Base-by-base conservation (phyloP, 331 rosid species). In the Cydonia oblonga region DNA sequence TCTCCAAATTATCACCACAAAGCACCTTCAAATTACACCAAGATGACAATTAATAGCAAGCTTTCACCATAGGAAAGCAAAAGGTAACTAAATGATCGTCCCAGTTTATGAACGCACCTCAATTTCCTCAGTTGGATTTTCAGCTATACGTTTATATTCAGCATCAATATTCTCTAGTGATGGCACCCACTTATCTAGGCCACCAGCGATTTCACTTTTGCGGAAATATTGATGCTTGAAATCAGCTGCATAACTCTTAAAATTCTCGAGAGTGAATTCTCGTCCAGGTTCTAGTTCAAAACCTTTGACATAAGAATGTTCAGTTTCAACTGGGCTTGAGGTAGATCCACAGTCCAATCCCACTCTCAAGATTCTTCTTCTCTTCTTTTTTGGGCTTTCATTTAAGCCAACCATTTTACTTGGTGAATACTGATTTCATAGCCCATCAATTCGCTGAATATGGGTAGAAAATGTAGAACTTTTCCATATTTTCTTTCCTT, bases 101-200 rank as follows among this genome's bases (percentile, higher is more conserved):
- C 64, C 69, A 58, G 35, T 9, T 57, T 71, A 32, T 24, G 3
- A 16, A 25, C 25, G 29, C 49, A 72, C 99, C 97, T 95, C 91
- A 61, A 89, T 89, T 87, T 86, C 89, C 68, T 91, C 96, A 19
- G 96, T 89, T 73, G 97, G 90, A 74, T 80, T 86, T 79, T 87
- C 93, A 80, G 73, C 70, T 72, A 91, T 89, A 29, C 89, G 89
- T 70, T 83, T 77, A 80, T 88, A 86, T 79, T 89, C 96, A 84
- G 89, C 96, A 81, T 91, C 96, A 68, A 91, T 82, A 82, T 85
- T 78, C 78, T 86, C 93, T 66, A 87, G 87, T 58, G 90, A 81
- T 16, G 90, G 96, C 62, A 84, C 87, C 90, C 86, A 84, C 60
- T 76, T 70, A 76, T 72, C 81, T 79, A 63, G 81, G 59, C 6